Percentiles rank a stretch among this genome's conserved stretches.
Conservation (phyloP, 2,329 filamentous ascomycete genomes). For the Penicillium sp. region DNA sequence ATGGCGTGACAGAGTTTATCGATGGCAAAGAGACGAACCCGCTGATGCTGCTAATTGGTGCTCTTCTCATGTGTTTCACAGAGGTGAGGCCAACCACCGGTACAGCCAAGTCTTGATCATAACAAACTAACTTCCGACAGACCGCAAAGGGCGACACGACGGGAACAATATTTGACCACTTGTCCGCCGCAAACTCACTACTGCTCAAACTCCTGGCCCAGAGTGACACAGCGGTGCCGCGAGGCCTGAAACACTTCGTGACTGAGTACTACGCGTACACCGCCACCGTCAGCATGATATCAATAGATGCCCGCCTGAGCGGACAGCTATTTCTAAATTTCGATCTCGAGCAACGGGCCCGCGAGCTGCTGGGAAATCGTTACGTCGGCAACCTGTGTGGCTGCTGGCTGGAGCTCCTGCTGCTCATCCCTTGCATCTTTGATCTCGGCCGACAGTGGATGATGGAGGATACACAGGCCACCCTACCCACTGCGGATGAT, state of each 20-base stretch:
- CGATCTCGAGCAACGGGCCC: slow-evolving; percentile 42
- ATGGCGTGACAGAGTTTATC: slow-evolving; percentile 31
- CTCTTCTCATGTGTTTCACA: slow-evolving; percentile 48
- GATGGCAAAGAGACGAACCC: slow-evolving; percentile 32
- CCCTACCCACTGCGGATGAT: slow-evolving; percentile 39
- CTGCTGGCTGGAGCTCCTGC: slow-evolving; percentile 31
- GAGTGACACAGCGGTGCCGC: slow-evolving; percentile 32
- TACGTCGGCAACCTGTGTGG: slow-evolving; percentile 34
- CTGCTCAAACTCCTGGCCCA: slow-evolving; percentile 39
- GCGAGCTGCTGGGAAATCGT: slow-evolving; percentile 24
- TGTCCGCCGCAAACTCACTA: slow-evolving; percentile 46
- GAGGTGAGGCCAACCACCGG: slow-evolving; percentile 39
- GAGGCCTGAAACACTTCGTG: slow-evolving; percentile 46
- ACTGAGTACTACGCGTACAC: slow-evolving; percentile 53
- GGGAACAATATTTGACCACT: slow-evolving; percentile 49
- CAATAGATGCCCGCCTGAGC: slow-evolving; percentile 36
- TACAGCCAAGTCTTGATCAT: no score
- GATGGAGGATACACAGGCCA: slow-evolving; percentile 25
- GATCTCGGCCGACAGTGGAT: slow-evolving; percentile 37
- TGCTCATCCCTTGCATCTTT: slow-evolving; percentile 34
- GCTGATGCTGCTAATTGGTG: slow-evolving; percentile 46
- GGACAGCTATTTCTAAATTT: slow-evolving; percentile 39
- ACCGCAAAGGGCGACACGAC: slow-evolving; percentile 47
- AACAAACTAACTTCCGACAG: slow-evolving; percentile 22
- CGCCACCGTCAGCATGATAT: slow-evolving; percentile 49